phyloP scores from a whole-genome alignment of 371 early-diverging fungal genomes.

The Mortierella sp. region DNA sequence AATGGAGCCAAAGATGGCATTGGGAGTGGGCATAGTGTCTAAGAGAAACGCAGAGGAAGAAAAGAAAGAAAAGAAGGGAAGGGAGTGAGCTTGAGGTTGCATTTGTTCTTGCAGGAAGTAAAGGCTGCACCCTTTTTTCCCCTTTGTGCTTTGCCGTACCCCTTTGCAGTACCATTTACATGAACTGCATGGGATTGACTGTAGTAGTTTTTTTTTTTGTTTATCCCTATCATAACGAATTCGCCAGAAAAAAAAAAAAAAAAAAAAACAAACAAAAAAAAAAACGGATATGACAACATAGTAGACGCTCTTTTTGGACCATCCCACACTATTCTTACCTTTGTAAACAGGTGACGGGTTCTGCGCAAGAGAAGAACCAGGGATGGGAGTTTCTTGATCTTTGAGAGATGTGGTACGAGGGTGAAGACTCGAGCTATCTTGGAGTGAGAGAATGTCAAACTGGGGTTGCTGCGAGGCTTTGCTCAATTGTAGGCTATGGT shows the following conservation, averaged over 20 bases:
- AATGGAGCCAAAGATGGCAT: slow-evolving; percentile 21
- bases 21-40: slow-evolving; percentile 37
- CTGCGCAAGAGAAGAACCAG: neutral
- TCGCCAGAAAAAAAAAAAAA: neutral
- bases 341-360: slow-evolving; percentile 11
- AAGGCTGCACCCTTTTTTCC: neutral
- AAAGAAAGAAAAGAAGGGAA: slow-evolving; percentile 4
- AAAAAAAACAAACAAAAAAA: slow-evolving; percentile 11
- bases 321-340: slow-evolving; percentile 14
- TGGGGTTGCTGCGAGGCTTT: neutral
- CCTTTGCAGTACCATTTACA: neutral
- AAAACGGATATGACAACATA: neutral
- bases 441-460: neutral
- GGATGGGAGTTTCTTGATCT: slow-evolving; percentile 1
- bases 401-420: neutral
- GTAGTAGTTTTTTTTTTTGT: neutral
- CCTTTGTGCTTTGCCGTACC: slow-evolving; percentile 3
- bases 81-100: neutral
- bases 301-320: neutral
- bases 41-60: neutral
- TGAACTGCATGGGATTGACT: neutral
- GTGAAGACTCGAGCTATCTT: neutral
- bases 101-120: slow-evolving; percentile 11
- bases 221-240: neutral
- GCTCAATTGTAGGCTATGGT: neutral